Evolutionary conservation across 2,329 filamentous ascomycete species (phyloP).

Genomic region (Stagonosporopsis rhizophila): DNA sequence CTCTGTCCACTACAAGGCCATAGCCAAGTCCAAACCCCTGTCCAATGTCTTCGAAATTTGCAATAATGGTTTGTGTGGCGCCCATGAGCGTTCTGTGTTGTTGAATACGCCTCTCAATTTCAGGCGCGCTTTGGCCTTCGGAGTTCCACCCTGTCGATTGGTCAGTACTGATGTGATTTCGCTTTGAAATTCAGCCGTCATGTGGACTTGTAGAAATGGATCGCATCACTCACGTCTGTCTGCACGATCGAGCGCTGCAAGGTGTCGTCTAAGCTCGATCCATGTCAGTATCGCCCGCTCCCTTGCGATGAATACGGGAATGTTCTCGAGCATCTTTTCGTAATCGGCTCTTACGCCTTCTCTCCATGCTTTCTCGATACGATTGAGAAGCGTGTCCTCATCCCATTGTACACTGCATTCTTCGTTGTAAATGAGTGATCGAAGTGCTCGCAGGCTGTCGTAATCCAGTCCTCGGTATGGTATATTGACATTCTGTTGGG

Average conservation of each 20-base stretch:
- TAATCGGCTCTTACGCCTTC: slow-evolving; percentile 38
- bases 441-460: slow-evolving; percentile 40
- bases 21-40: slow-evolving; percentile 31
- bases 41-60: slow-evolving; percentile 42
- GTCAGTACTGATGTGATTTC: slow-evolving; percentile 13
- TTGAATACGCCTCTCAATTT: slow-evolving; percentile 43
- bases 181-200: slow-evolving; percentile 1
- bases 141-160: slow-evolving; percentile 38
- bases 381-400: slow-evolving; percentile 40
- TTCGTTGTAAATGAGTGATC: slow-evolving; percentile 42
- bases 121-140: slow-evolving; percentile 36
- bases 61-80: slow-evolving; percentile 41
- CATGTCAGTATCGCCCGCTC: slow-evolving; percentile 46
- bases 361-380: slow-evolving; percentile 42
- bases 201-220: slow-evolving; percentile 3
- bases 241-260: slow-evolving; percentile 44
- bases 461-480: slow-evolving; percentile 40
- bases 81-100: slow-evolving; percentile 46
- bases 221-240: slow-evolving; percentile 37
- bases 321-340: slow-evolving; percentile 36
- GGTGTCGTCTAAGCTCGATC: slow-evolving; percentile 45
- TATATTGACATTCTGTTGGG: slow-evolving; percentile 27
- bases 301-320: slow-evolving; percentile 40
- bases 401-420: slow-evolving; percentile 32
- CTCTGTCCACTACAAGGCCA: slow-evolving; percentile 30